Evolutionary conservation across 441 rosid species (phyloP), one percentile per base, ranked within the genome.

Genomic region (Gossypium gossypioides): DNA sequence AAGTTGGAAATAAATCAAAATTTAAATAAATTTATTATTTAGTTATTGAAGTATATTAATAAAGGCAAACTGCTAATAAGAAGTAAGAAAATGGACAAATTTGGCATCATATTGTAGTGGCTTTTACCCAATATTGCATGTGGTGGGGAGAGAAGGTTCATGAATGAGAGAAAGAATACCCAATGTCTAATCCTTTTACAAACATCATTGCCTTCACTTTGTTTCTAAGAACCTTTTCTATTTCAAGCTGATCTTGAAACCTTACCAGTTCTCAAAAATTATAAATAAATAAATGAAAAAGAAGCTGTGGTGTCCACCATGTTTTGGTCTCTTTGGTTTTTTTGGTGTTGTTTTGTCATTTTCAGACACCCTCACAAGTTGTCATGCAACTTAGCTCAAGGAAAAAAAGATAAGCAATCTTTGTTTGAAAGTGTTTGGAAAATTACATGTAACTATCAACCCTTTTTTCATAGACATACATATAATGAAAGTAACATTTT

Each of bases 291-390:
- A 68, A 58, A 58, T 25, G 27, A 24, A 59, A 32, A 10, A 63
- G 13, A 34, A 68, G 84, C 69, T 74, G 86, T 63, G 80, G 78
- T 67, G 86, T 83, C 84, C 73, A 52, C 71, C 78, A 77, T 78
- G 72, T 42, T 65, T 81, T 74, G 65, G 61, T 55, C 2, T 12
- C 16, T 48, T 18, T n/a, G 34, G 18, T 34, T 1, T 44, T 3
- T 57, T 58, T 70, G 75, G 61, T 10, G 75, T 52, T 72, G 75
- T 13, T 62, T 63, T 34, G 70, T 61, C 69, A 52, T 50, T 72
- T 51, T 72, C 64, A 15, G 51, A 16, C 27, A 65, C 69, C 65
- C 48, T 70, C 40, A 15, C 25, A 56, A 62, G 74, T 66, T 79
- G 61, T 46, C 72, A 67, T 64, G 78, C 78, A 73, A 70, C 78